Evolutionary conservation across 2,329 filamentous ascomycete species (phyloP).

Genomic region (Hypoxylon sp.): DNA sequence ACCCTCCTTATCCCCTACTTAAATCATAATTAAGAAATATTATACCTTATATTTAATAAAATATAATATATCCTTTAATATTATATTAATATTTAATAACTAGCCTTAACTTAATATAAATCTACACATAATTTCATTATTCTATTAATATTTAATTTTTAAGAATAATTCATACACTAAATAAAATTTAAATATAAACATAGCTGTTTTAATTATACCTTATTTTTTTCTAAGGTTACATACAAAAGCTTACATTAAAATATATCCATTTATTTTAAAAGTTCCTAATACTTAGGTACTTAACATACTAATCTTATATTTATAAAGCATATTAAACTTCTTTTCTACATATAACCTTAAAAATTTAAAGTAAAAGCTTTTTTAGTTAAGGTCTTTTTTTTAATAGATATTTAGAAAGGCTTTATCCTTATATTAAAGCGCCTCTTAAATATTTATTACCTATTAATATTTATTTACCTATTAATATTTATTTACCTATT

Average conservation of each 20-base stretch:
- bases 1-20: not conserved
- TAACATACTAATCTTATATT: not conserved
- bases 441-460: no score
- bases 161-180: no score
- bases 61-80: no score
- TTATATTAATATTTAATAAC: no score
- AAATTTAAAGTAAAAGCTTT: not conserved
- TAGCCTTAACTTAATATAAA: not conserved
- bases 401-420: not conserved
- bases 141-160: no score
- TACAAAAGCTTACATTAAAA: not conserved
- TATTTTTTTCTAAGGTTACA: not conserved
- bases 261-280: not conserved
- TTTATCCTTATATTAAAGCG: not conserved
- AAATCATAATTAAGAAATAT: not conserved
- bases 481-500: not conserved
- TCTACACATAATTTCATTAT: not conserved
- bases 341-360: not conserved
- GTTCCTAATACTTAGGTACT: not conserved
- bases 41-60: not conserved
- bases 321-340: not conserved
- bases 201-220: no score
- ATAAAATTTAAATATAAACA: no score
- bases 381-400: not conserved
- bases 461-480: no score